Base-by-base conservation (phyloP, 306 rosid genomes). In the Cucumis melo region DNA sequence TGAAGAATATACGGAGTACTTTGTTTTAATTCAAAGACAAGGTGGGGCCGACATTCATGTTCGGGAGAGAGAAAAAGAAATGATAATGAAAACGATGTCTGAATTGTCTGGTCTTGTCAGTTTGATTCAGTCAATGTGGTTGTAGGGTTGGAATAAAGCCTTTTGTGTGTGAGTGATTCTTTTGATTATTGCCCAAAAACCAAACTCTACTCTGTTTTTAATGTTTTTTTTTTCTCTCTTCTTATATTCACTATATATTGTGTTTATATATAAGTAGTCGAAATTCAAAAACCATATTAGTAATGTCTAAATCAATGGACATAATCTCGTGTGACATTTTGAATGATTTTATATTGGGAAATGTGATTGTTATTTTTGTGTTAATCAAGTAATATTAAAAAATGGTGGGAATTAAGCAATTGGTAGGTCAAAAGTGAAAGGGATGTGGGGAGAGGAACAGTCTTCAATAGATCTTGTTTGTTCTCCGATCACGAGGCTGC, bases 401-500 rank as follows among this genome's bases (percentile, higher is more conserved):
- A 29, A 54, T 67, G 54, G 36, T 32, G 36, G 36, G 36, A 54
- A 8, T 67, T 42, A 67, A 42, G 55, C 24, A 81, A 60, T 44
- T 87, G 85, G 90, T 84, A 82, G 73, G 97, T 91, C 98, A 92
- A 92, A 89, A 91, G 98, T 78, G 78, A 80, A 88, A 83, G 84
- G 71, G n/a, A 46, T 46, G 15, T 48, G 21, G 92, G 96, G 27
- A 88, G 94, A 90, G 70, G 48, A 91, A 89, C 96, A 89, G 96
- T 93, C 90, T 93, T 87, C 90, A 86, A 89, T 82, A 87, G 92
- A 89, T 86, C 84, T 6, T 46, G 23, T 42, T 82, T 87, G 2
- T 90, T 87, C 98, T 87, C 96, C 93, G 95, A 93, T 93, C 98
- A 93, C 98, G 98, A 90, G 98, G 96, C 81, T 62, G 56, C 64